Evolutionary conservation across 495 filamentous ascomycete genomes (phyloP).

Genomic region (Lineolata rhizophorae): DNA sequence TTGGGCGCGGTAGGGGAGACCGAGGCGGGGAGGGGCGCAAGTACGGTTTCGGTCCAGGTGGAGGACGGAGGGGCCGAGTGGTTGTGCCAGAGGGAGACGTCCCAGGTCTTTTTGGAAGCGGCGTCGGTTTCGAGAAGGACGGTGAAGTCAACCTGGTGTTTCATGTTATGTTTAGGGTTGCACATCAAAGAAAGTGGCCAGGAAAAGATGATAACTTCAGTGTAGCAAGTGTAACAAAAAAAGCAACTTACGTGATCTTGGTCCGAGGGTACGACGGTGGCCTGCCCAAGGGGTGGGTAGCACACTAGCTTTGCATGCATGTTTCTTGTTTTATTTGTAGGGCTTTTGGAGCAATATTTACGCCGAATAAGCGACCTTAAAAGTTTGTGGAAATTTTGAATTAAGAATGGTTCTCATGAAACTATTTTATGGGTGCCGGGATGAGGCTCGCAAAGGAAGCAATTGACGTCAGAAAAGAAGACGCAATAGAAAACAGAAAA

Average conservation of each 20-base stretch:
- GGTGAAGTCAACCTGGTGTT: conserved; percentile 30
- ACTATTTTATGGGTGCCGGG: too few species aligned
- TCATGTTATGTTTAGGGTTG: not conserved
- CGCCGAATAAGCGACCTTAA: too few species aligned
- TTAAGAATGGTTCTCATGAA: too few species aligned
- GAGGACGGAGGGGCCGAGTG: conserved; percentile 23
- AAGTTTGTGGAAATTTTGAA: too few species aligned
- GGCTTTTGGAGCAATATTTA: too few species aligned
- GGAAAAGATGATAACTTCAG: not conserved
- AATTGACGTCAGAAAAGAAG: too few species aligned
- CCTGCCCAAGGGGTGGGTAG: conserved; percentile 48
- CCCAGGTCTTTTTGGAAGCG: conserved; percentile 36
- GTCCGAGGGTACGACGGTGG: conserved; percentile 30
- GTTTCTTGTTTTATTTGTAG: conserved; percentile 1
- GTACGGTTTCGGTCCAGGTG: conserved; percentile 25
- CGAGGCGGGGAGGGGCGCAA: too few species aligned
- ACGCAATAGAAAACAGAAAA: too few species aligned
- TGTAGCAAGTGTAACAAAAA: too few species aligned
- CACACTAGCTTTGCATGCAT: conserved; percentile 31
- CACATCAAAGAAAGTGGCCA: not conserved
- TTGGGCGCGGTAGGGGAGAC: too few species aligned
- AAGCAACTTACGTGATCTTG: conserved; percentile 10
- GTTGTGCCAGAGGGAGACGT: conserved; percentile 61
- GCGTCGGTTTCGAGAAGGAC: conserved; percentile 46
- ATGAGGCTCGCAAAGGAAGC: too few species aligned